Conservation (phyloP, 2,329 filamentous ascomycete genomes). For the Celoporthe dispersa region DNA sequence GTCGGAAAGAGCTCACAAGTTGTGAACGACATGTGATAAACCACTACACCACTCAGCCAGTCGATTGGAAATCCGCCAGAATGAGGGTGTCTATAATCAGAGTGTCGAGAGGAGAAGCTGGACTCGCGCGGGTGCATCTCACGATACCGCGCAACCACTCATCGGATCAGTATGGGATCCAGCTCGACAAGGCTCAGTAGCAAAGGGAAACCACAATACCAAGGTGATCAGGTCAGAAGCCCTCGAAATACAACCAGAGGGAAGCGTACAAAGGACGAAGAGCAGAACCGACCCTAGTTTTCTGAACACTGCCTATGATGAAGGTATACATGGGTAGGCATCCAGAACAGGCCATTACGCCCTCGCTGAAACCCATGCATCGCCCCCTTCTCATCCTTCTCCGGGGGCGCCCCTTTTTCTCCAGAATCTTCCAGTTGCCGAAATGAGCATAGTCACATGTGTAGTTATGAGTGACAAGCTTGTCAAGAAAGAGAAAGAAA, state of each 20-base stretch:
- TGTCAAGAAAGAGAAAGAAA: neutral
- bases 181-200: neutral
- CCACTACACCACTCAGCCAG: conserved; percentile 22
- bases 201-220: neutral
- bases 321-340: neutral
- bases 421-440: neutral
- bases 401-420: neutral
- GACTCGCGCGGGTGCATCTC: too few relatives aligned
- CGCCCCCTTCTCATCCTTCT: neutral
- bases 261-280: neutral
- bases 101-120: too few relatives aligned
- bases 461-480: conserved; percentile 11
- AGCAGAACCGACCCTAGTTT: neutral
- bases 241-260: neutral
- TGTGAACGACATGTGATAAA: conserved; percentile 29
- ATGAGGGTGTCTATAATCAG: too few relatives aligned
- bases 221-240: too few relatives aligned
- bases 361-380: neutral
- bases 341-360: neutral
- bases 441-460: conserved; percentile 11
- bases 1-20: conserved; percentile 3
- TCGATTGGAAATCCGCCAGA: neutral
- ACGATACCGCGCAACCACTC: neutral
- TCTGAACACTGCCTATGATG: neutral
- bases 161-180: neutral